Evolutionary conservation across 768 basidiomycete species (phyloP).

Genomic region (Ramaria sp.): DNA sequence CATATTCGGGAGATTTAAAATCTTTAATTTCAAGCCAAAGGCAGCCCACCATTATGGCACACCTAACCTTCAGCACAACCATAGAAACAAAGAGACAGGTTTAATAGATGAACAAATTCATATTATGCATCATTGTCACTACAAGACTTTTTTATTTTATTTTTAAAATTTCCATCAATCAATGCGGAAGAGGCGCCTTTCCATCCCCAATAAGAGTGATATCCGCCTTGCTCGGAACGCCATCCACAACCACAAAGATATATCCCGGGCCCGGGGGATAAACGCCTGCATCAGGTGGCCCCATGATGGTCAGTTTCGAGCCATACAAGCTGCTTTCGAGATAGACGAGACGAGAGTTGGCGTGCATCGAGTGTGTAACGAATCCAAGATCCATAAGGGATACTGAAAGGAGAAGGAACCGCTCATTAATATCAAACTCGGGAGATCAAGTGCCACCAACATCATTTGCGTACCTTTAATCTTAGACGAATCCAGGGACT

Average conservation of each 20-base stretch:
- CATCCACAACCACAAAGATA: constrained; percentile 27
- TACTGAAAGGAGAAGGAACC: constrained; percentile 21
- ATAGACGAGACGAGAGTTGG: constrained; percentile 22
- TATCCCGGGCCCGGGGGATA: constrained; percentile 30
- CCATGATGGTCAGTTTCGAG: constrained; percentile 23
- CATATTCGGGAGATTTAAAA: too few relatives aligned
- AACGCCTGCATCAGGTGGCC: constrained; percentile 26
- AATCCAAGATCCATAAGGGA: constrained; percentile 22
- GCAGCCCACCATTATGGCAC: too few relatives aligned
- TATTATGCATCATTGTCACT: too few relatives aligned
- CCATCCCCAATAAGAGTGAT: background rate
- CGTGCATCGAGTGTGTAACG: constrained; percentile 28
- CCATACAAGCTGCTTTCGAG: constrained; percentile 19
- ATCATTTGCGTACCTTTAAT: background rate
- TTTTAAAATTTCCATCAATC: background rate
- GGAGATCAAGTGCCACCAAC: background rate
- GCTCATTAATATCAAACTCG: constrained; percentile 17
- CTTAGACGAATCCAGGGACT: background rate
- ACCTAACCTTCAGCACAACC: too few relatives aligned
- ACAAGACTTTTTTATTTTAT: too few relatives aligned
- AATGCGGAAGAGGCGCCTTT: background rate
- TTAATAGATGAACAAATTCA: too few relatives aligned
- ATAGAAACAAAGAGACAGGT: too few relatives aligned
- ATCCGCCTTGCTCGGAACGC: constrained; percentile 14
- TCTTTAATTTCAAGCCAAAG: too few relatives aligned